Evolutionary conservation across 1,139 yeast species (phyloP).

Genomic region (Debaryomyces udenii): DNA sequence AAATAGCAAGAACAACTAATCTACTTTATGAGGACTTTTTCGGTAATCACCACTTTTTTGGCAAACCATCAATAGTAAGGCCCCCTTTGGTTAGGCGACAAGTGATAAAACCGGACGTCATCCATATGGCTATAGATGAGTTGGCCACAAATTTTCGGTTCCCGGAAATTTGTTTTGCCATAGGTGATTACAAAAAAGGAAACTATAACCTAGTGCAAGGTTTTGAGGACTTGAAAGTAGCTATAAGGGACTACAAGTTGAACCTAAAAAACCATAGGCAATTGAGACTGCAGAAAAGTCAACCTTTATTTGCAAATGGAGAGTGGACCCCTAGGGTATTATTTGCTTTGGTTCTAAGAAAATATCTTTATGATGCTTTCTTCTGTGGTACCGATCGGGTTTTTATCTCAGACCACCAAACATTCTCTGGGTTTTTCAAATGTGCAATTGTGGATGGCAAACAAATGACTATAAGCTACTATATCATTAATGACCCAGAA

Average conservation of each 20-base stretch:
- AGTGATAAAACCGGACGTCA: slow-evolving; percentile 1
- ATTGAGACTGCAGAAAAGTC: slow-evolving; percentile 7
- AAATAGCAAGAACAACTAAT: slow-evolving; percentile 4
- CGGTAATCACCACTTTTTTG: slow-evolving; percentile 4
- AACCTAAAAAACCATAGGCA: not conserved
- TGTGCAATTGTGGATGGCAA: slow-evolving; percentile 6
- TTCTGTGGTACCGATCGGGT: slow-evolving; percentile 9
- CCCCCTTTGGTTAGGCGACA: slow-evolving; percentile 7
- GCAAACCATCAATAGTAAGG: slow-evolving; percentile 5
- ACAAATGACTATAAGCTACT: slow-evolving; percentile 8
- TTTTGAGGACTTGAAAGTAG: slow-evolving; percentile 3
- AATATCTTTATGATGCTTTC: slow-evolving; percentile 8
- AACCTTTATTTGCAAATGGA: slow-evolving; percentile 4
- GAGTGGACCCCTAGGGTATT: slow-evolving; percentile 4
- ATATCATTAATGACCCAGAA: slow-evolving; percentile 16
- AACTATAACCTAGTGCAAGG: slow-evolving; percentile 2
- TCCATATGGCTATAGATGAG: not conserved
- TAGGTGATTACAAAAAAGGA: slow-evolving; percentile 11
- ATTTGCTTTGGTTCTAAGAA: slow-evolving; percentile 8
- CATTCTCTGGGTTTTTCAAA: slow-evolving; percentile 9
- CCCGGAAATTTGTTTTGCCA: slow-evolving; percentile 7
- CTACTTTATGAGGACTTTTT: slow-evolving; percentile 4
- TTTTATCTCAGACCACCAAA: slow-evolving; percentile 7
- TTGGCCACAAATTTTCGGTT: not conserved
- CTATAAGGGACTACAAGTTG: slow-evolving; percentile 1